phyloP scores from a whole-genome alignment of 1,284 basidiomycete genomes.

The Sporisorium reilianum region DNA sequence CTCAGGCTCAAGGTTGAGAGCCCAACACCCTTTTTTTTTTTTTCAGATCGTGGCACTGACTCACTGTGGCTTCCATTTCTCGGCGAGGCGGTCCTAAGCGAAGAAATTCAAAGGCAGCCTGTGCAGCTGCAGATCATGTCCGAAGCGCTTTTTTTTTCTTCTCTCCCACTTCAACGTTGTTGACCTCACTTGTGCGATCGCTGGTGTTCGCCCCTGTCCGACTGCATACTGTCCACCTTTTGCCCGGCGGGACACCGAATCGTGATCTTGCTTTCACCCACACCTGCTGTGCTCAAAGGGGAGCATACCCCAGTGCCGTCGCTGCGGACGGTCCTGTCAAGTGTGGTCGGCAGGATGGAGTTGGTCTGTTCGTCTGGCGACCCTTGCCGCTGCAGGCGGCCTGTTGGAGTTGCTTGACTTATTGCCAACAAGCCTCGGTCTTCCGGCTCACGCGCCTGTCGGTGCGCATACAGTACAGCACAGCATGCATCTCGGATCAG shows the following conservation, averaged over 20 bases:
- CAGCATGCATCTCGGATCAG: slow-evolving; percentile 7
- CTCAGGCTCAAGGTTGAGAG: neutral
- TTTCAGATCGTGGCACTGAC: neutral
- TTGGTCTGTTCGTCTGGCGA: neutral
- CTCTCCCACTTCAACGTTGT: slow-evolving; percentile 1
- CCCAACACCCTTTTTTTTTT: neutral
- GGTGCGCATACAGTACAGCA: too few relatives aligned
- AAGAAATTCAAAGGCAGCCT: slow-evolving; percentile 4
- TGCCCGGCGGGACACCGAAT: too few relatives aligned
- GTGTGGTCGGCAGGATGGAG: neutral
- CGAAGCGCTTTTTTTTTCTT: neutral
- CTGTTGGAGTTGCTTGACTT: neutral
- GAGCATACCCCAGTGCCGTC: too few relatives aligned
- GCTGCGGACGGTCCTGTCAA: too few relatives aligned
- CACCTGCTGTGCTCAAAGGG: too few relatives aligned
- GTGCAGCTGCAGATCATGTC: slow-evolving; percentile 9
- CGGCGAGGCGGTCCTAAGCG: slow-evolving; percentile 8
- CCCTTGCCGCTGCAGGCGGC: neutral
- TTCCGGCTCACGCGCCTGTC: neutral
- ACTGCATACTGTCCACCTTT: neutral
- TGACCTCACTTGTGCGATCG: neutral
- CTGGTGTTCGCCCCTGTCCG: neutral
- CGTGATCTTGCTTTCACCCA: too few relatives aligned
- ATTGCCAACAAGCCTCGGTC: slow-evolving; percentile 2
- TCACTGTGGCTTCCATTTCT: slow-evolving; percentile 4